Evolutionary conservation across 768 basidiomycete species (phyloP), one percentile per base, ranked within the genome.

Genomic region (Pleurotus platypus): DNA sequence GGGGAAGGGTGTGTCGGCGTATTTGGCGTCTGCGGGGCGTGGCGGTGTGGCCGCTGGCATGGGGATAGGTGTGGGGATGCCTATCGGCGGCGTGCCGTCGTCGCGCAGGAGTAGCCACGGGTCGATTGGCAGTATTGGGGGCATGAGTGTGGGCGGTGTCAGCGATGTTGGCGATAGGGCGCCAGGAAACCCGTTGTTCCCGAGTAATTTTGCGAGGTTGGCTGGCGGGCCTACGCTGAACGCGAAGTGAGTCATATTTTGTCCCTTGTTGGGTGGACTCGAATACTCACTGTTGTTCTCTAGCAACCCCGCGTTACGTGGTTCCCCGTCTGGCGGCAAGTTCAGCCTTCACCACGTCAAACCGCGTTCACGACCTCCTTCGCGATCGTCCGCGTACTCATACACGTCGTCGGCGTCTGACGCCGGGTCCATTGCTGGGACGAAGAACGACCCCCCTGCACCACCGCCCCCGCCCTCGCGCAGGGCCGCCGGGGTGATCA

Each of bases 111-210:
- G 62, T 68, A 72, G 57, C 38, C 65, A 49, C 65, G 67, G 47
- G 6, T 16, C 27, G 64, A 69, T 57, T 12, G 37, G 50, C 1
- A 39, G 35, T 53, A 40, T 53, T 6, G 22, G 8, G 3, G 40
- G 50, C 13, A 30, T 30, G 30, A 39, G 35, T 40, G 22, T 53
- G 9, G 22, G 8, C 1, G 40, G 50, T 16, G 27, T 40, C 7
- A 20, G 15, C 18, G 50, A 53, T n/a, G 71, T 81, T n/a, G 81
- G 78, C 7, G 89, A 90, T 61, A 78, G 90, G 4, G 77, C 74
- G 1, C 84, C 87, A 1, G 92, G 90, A 0, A 81, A 85, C 61
- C 92, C 91, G 12, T 72, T 93, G 5, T 95, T 95, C 73, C 89
- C 90, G 2, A 87, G 83, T 62, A 90, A 82, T 66, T 95, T 93